Evolutionary conservation across 2,329 filamentous ascomycete genomes (phyloP).

Genomic region (Coniella vitis): DNA sequence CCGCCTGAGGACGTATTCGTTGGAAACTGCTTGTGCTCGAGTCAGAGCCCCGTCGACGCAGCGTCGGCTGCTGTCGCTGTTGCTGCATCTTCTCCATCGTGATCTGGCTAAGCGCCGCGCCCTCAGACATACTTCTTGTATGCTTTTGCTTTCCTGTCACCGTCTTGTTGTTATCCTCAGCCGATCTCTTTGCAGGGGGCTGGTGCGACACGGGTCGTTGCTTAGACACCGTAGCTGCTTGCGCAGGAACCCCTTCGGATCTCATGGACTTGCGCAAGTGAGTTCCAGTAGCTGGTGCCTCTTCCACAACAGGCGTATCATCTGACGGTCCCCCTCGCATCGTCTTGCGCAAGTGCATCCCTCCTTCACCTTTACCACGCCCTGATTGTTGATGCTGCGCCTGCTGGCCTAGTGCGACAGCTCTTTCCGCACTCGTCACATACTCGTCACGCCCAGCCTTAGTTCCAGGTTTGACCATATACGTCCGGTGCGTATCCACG

Average conservation of each 20-base stretch:
- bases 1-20: slow-evolving; percentile 45
- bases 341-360: slow-evolving; percentile 37
- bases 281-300: slow-evolving; percentile 3
- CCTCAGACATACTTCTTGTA: slow-evolving; percentile 6
- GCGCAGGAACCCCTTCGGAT: slow-evolving; percentile 12
- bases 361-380: slow-evolving; percentile 17
- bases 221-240: slow-evolving; percentile 3
- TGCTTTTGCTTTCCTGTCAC: too few species aligned
- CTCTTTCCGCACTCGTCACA: slow-evolving; percentile 5
- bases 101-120: too few species aligned
- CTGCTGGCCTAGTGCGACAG: slow-evolving; percentile 9
- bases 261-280: not conserved
- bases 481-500: slow-evolving; percentile 19
- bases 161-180: not conserved
- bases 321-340: too few species aligned
- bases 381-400: not conserved
- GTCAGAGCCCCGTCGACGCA: slow-evolving; percentile 52
- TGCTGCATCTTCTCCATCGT: slow-evolving; percentile 15
- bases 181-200: not conserved
- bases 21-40: slow-evolving; percentile 80
- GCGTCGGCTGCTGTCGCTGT: slow-evolving; percentile 22
- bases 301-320: slow-evolving; percentile 2
- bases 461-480: slow-evolving; percentile 27
- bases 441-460: slow-evolving; percentile 16
- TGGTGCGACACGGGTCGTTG: slow-evolving; percentile 10